Percentiles rank a stretch among this genome's conserved stretches.
phyloP scores from a whole-genome alignment of 805 yeast species.

The Pichia scutulata region DNA sequence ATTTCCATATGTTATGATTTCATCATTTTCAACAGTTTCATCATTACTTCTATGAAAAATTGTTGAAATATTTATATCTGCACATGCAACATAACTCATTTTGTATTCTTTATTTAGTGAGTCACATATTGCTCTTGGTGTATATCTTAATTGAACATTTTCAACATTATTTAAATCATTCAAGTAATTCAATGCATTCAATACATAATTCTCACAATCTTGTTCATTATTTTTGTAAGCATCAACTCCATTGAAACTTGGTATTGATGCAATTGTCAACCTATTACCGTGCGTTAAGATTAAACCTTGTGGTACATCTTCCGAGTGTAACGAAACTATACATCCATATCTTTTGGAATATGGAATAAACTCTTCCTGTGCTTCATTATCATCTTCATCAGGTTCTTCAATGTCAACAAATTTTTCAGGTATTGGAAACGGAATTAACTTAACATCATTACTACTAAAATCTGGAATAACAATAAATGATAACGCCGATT shows the following conservation, averaged over 20 bases:
- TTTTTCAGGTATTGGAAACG: conserved; percentile 35
- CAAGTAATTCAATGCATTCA: conserved; percentile 16
- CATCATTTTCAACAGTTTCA: conserved; percentile 14
- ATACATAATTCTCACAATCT: background rate
- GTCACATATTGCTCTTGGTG: conserved; percentile 40
- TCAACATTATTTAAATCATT: conserved; percentile 22
- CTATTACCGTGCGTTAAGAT: conserved; percentile 51
- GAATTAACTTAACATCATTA: conserved; percentile 36
- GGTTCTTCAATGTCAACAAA: conserved; percentile 29
- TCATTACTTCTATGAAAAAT: conserved; percentile 20
- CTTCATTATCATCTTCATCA: conserved; percentile 4
- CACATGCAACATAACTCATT: conserved; percentile 36
- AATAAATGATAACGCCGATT: conserved; percentile 2
- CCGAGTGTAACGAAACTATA: conserved; percentile 43
- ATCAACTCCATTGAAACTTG: conserved; percentile 27
- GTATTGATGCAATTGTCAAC: conserved; percentile 44
- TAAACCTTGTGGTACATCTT: conserved; percentile 54
- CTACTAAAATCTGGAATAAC: background rate
- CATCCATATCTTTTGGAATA: conserved; percentile 3
- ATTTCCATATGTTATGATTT: conserved; percentile 16
- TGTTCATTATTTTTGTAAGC: background rate
- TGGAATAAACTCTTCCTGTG: background rate
- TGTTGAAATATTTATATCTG: conserved; percentile 34
- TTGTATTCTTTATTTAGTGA: conserved; percentile 14
- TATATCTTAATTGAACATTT: conserved; percentile 37